These are phyloP conservation scores for Tolypocladium amazonense DNA, from an alignment of 2,329 filamentous ascomycete genomes.

Conservation along the genomic window DNA sequence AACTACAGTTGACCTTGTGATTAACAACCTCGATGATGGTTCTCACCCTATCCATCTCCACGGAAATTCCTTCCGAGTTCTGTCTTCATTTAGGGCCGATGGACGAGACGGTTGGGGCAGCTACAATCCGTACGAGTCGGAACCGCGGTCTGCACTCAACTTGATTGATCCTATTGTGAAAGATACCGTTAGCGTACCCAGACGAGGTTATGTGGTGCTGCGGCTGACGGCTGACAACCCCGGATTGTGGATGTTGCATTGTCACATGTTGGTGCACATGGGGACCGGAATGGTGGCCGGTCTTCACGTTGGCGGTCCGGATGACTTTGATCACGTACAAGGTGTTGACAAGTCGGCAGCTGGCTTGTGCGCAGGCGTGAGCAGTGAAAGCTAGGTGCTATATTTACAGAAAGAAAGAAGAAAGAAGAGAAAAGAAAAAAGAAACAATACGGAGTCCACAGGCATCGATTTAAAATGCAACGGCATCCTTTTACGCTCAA, in stretches of 20 bases:
- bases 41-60: slow-evolving; percentile 39
- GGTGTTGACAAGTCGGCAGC: slow-evolving; percentile 7
- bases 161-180: slow-evolving; percentile 12
- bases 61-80: slow-evolving; percentile 40
- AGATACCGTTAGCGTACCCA: slow-evolving; percentile 29
- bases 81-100: slow-evolving; percentile 11
- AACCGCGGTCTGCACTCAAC: slow-evolving; percentile 2
- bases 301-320: slow-evolving; percentile 12
- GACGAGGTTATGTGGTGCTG: slow-evolving; percentile 13
- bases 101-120: slow-evolving; percentile 12
- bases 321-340: slow-evolving; percentile 7
- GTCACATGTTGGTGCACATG: slow-evolving; percentile 17
- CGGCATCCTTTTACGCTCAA: background rate
- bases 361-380: slow-evolving; percentile 3
- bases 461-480: background rate
- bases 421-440: too few species aligned
- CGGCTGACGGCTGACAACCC: slow-evolving; percentile 12
- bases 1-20: slow-evolving; percentile 14
- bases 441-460: too few species aligned
- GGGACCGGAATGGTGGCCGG: slow-evolving; percentile 14
- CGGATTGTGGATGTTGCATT: slow-evolving; percentile 17
- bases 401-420: background rate
- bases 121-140: slow-evolving; percentile 12
- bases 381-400: background rate
- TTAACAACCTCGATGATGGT: slow-evolving; percentile 23